phyloP scores from a whole-genome alignment of 495 filamentous ascomycete genomes.

The Podospora didyma region DNA sequence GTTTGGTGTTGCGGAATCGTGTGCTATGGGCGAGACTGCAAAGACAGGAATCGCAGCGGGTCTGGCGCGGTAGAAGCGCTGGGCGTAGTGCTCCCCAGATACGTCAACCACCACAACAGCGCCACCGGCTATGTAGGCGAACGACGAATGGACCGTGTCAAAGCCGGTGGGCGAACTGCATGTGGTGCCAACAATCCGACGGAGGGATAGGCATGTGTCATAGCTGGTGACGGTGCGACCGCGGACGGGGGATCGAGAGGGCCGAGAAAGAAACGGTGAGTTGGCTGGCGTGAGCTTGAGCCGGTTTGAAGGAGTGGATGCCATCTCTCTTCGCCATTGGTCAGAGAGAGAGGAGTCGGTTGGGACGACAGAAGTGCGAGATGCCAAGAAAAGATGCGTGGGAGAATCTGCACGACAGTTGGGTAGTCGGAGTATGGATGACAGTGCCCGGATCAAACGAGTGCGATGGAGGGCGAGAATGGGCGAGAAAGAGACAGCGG shows the following conservation, averaged over 20 bases:
- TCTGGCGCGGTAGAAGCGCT: slow-evolving; percentile 86
- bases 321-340: slow-evolving; percentile 54
- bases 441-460: slow-evolving; percentile 6
- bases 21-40: slow-evolving; percentile 32
- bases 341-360: slow-evolving; percentile 8
- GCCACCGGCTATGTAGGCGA: slow-evolving; percentile 89
- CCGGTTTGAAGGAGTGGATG: slow-evolving; percentile 55
- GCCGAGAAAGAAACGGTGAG: slow-evolving; percentile 63
- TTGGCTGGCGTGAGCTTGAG: slow-evolving; percentile 78
- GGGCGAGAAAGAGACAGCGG: background rate
- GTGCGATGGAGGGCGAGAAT: background rate
- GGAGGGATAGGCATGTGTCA: slow-evolving; percentile 62
- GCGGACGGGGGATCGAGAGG: slow-evolving; percentile 56
- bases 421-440: background rate
- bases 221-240: slow-evolving; percentile 24
- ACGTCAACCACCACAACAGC: slow-evolving; percentile 87
- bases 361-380: slow-evolving; percentile 5
- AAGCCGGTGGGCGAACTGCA: slow-evolving; percentile 82
- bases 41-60: slow-evolving; percentile 70
- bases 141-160: slow-evolving; percentile 70
- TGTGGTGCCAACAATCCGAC: slow-evolving; percentile 84
- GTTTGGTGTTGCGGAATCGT: slow-evolving; percentile 44
- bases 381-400: slow-evolving; percentile 9
- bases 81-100: slow-evolving; percentile 67
- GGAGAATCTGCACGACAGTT: slow-evolving; percentile 10